A percentile compares a stretch with the other conserved stretches of the same genome.
phyloP scores from a whole-genome alignment of 345 rosid species.

The Lenwebbia sp. region DNA sequence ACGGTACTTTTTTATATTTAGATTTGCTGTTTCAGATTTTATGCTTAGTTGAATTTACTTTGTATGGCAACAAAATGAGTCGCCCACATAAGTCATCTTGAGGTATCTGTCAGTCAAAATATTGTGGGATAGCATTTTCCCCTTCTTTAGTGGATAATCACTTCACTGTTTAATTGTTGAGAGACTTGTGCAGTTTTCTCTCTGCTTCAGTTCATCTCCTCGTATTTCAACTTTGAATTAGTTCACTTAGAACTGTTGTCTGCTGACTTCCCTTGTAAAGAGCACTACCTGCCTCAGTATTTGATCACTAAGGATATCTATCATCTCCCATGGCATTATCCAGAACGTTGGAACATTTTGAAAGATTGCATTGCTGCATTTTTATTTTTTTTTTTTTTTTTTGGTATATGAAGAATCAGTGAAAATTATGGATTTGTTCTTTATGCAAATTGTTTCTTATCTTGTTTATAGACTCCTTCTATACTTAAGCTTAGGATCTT shows the following conservation, averaged over 20 bases:
- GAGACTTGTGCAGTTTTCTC: background rate
- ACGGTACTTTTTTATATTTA: conserved; percentile 23
- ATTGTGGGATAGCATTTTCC: background rate
- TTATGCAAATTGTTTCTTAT: background rate
- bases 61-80: background rate
- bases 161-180: background rate
- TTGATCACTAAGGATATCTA: background rate
- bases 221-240: background rate
- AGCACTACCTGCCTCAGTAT: background rate
- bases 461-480: background rate
- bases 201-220: background rate
- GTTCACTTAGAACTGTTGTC: background rate
- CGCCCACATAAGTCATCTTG: background rate
- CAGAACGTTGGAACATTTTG: background rate
- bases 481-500: background rate
- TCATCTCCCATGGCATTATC: background rate
- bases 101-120: background rate
- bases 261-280: background rate
- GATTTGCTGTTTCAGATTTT: background rate
- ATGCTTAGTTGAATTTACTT: background rate
- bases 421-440: background rate
- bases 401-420: background rate
- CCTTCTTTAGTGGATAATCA: background rate
- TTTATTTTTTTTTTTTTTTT: background rate
- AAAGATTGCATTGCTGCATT: background rate